Percentiles rank a stretch among this genome's conserved stretches.
phyloP scores from a whole-genome alignment of 352 stramenopile genomes.

The Detonula confervacea region DNA sequence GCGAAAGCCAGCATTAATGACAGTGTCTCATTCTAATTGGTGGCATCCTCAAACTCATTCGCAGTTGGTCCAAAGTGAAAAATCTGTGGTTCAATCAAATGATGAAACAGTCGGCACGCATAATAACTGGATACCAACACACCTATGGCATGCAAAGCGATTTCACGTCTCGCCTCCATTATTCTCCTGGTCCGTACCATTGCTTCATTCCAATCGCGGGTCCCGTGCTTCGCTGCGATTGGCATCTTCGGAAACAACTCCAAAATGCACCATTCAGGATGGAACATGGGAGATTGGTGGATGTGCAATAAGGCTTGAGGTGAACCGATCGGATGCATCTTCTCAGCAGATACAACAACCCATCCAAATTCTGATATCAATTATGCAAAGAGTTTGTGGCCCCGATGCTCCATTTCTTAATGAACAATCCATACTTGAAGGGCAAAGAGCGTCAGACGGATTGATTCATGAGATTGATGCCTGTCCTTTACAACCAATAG shows the following conservation, averaged over 20 bases:
- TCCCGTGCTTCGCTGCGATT: slow-evolving; percentile 67
- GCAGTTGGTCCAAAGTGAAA: slow-evolving; percentile 8
- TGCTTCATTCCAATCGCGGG: slow-evolving; percentile 76
- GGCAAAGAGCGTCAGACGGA: slow-evolving; percentile 40
- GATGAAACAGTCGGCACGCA: not conserved
- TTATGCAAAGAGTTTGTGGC: slow-evolving; percentile 41
- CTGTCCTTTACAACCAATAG: slow-evolving; percentile 58
- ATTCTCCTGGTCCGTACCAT: slow-evolving; percentile 68
- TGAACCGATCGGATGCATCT: slow-evolving; percentile 18
- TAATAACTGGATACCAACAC: slow-evolving; percentile 74
- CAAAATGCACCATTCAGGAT: slow-evolving; percentile 71
- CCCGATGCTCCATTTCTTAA: slow-evolving; percentile 31
- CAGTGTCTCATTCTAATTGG: slow-evolving; percentile 34
- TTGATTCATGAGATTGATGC: slow-evolving; percentile 63
- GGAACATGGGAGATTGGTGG: slow-evolving; percentile 60
- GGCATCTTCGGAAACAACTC: slow-evolving; percentile 22
- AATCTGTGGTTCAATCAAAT: not conserved
- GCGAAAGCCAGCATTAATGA: slow-evolving; percentile 50
- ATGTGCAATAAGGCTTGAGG: slow-evolving; percentile 32
- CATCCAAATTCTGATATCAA: slow-evolving; percentile 32
- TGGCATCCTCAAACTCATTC: slow-evolving; percentile 26
- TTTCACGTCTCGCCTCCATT: slow-evolving; percentile 71
- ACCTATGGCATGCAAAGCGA: slow-evolving; percentile 81
- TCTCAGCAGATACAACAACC: not conserved
- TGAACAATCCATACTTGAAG: slow-evolving; percentile 23